These are phyloP conservation scores for Cryptosporidium ubiquitum DNA, from an alignment of 169 alveolate species.

Conservation along the genomic window DNA sequence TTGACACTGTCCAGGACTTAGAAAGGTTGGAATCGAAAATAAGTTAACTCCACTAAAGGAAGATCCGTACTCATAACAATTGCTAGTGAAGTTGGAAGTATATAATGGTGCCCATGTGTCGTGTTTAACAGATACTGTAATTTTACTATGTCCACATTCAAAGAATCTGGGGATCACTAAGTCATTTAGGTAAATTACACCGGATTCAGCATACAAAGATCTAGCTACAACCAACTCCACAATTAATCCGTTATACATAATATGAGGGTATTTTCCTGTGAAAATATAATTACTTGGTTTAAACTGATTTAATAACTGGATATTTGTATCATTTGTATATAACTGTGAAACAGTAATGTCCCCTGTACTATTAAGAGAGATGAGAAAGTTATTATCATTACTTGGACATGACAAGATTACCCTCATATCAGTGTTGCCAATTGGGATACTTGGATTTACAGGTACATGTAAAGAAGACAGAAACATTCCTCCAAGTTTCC, in stretches of 20 bases:
- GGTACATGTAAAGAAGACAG: constrained; percentile 54
- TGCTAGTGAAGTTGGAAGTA: constrained; percentile 52
- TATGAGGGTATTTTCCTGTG: constrained; percentile 11
- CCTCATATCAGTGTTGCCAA: constrained; percentile 45
- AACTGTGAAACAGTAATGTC: constrained; percentile 22
- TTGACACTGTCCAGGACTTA: constrained; percentile 72
- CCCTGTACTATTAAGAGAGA: constrained; percentile 48
- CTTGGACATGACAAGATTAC: constrained; percentile 41
- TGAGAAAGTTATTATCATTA: constrained; percentile 2
- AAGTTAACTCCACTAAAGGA: constrained; percentile 33
- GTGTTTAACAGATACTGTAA: constrained; percentile 47
- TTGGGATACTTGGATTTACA: constrained; percentile 35
- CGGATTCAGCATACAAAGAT: constrained; percentile 46
- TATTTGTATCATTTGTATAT: constrained; percentile 12
- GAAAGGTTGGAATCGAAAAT: constrained; percentile 69
- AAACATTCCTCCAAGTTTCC: constrained; percentile 73
- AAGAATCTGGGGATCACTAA: constrained; percentile 23
- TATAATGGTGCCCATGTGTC: constrained; percentile 66
- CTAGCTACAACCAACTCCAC: constrained; percentile 51
- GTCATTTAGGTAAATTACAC: constrained; percentile 50
- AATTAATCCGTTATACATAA: constrained; percentile 37
- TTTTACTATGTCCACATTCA: constrained; percentile 14
- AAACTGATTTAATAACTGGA: not conserved
- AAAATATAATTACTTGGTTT: not conserved
- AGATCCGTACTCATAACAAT: constrained; percentile 71